These are phyloP conservation scores for Steccherinum ochraceum DNA, from an alignment of 768 basidiomycete species.

Conservation along the genomic window DNA sequence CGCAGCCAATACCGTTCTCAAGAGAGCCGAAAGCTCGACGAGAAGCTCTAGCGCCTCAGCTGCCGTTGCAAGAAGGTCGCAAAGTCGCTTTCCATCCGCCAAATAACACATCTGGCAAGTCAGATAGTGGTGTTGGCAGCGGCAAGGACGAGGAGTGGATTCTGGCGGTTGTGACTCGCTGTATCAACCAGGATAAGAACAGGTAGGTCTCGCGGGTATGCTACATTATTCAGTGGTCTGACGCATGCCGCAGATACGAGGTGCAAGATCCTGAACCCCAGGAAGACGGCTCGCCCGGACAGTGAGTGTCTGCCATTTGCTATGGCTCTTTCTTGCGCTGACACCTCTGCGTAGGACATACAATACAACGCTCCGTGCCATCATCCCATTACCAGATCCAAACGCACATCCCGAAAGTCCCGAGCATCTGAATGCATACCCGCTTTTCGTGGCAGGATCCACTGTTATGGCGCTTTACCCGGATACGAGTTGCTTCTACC, in stretches of 20 bases:
- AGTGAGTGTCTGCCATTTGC: constrained; percentile 22
- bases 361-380: constrained; percentile 59
- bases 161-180: constrained; percentile 66
- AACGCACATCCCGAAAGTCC: constrained; percentile 49
- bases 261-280: constrained; percentile 83
- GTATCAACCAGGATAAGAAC: constrained; percentile 67
- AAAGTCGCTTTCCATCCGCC: constrained; percentile 80
- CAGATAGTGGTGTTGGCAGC: constrained; percentile 43
- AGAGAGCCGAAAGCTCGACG: constrained; percentile 65
- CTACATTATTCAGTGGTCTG: neutral
- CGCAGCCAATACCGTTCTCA: constrained; percentile 43
- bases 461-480: constrained; percentile 87
- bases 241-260: constrained; percentile 51
- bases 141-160: constrained; percentile 62
- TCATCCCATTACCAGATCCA: constrained; percentile 79
- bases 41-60: constrained; percentile 53
- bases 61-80: constrained; percentile 65
- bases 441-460: constrained; percentile 62
- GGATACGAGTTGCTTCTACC: constrained; percentile 88
- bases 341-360: constrained; percentile 41
- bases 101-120: constrained; percentile 38
- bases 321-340: neutral
- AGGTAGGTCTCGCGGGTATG: constrained; percentile 32
- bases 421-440: constrained; percentile 63
- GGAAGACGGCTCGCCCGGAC: constrained; percentile 71